These are phyloP conservation scores for Imleria badia DNA, from an alignment of 768 basidiomycete species.

Conservation along the genomic window DNA sequence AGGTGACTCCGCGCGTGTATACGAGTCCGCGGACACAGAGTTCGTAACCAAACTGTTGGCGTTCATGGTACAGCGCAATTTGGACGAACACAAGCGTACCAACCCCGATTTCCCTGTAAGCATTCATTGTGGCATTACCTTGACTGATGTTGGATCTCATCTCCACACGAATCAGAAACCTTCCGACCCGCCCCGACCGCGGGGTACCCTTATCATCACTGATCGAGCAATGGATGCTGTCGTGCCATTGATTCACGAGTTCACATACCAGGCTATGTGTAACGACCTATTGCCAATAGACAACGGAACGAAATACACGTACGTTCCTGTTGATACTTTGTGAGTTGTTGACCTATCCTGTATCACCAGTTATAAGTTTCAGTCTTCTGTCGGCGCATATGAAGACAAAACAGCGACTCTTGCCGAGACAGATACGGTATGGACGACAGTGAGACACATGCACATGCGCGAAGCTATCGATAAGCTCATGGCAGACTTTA, in stretches of 20 bases:
- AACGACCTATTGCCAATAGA: constrained; percentile 91
- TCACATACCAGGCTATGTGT: constrained; percentile 99
- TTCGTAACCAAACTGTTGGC: constrained; percentile 82
- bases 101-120: constrained; percentile 89
- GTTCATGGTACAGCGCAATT: constrained; percentile 73
- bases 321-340: constrained; percentile 34
- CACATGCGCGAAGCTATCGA: constrained; percentile 99
- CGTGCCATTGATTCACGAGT: constrained; percentile 92
- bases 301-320: constrained; percentile 86
- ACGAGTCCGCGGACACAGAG: constrained; percentile 70
- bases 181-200: constrained; percentile 58
- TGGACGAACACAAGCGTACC: constrained; percentile 84
- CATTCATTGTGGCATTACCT: constrained; percentile 4
- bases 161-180: constrained; percentile 42
- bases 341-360: background rate
- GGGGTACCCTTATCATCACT: constrained; percentile 84
- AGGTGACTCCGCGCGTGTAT: constrained; percentile 65
- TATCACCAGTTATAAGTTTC: constrained; percentile 80
- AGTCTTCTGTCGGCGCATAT: constrained; percentile 77
- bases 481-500: constrained; percentile 95
- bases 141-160: background rate
- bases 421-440: constrained; percentile 86
- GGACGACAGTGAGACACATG: constrained; percentile 92
- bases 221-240: constrained; percentile 95
- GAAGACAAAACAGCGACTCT: constrained; percentile 88